A percentile compares a stretch with the other conserved stretches of the same genome.
phyloP scores from a whole-genome alignment of 2,329 filamentous ascomycete species.

The Colletotrichum tabaci region DNA sequence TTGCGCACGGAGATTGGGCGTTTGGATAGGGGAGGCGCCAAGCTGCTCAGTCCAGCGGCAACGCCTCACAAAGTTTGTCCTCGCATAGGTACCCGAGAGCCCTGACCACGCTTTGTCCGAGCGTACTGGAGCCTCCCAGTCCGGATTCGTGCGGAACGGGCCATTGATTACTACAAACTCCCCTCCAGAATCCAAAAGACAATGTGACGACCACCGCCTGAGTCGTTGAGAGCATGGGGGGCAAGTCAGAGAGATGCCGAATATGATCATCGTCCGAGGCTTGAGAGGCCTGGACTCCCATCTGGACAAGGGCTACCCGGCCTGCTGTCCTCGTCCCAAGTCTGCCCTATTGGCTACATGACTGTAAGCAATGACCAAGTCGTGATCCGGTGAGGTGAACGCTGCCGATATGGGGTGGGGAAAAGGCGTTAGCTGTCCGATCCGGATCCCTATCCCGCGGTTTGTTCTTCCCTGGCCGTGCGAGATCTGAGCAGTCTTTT shows the following conservation, averaged over 20 bases:
- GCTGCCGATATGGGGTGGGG: conserved; percentile 9
- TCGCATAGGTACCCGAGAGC: conserved; percentile 29
- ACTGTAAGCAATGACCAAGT: conserved; percentile 26
- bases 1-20: conserved; percentile 30
- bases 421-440: background rate
- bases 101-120: conserved; percentile 22
- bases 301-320: conserved; percentile 24
- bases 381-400: conserved; percentile 6
- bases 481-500: background rate
- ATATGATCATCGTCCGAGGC: conserved; percentile 32
- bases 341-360: conserved; percentile 1
- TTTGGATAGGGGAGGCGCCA: conserved; percentile 12
- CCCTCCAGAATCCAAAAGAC: background rate
- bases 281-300: conserved; percentile 30
- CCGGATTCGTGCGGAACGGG: conserved; percentile 9
- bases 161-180: background rate
- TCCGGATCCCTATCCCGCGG: background rate
- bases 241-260: conserved; percentile 22
- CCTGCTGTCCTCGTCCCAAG: background rate
- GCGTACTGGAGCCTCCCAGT: background rate
- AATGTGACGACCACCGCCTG: conserved; percentile 3
- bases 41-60: conserved; percentile 31
- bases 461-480: background rate
- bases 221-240: conserved; percentile 24
- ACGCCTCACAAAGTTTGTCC: conserved; percentile 34